Percentiles rank a stretch among this genome's conserved stretches.
phyloP scores from a whole-genome alignment of 169 alveolate species.

The Besnoitia besnoiti region DNA sequence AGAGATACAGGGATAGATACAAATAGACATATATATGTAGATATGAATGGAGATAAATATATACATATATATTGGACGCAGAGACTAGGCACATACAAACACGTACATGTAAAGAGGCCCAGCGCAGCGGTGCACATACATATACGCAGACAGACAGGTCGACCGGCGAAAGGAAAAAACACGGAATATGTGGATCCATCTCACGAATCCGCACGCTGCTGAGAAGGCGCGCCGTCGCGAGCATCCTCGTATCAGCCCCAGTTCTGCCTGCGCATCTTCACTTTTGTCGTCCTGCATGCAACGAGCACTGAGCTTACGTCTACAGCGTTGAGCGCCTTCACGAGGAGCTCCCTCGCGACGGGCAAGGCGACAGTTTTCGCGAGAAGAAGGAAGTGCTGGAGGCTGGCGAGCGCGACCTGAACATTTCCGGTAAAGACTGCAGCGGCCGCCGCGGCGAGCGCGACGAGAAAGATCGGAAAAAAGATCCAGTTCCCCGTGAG shows the following conservation, averaged over 20 bases:
- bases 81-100: not conserved
- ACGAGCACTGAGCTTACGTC: not conserved
- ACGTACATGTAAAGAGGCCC: not conserved
- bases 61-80: not conserved
- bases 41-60: not conserved
- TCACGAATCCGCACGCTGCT: no score
- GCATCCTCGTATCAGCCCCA: no score
- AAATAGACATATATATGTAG: not conserved
- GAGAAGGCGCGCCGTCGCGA: no score
- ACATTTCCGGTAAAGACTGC: not conserved
- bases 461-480: slow-evolving; percentile 9
- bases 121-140: no score
- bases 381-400: not conserved
- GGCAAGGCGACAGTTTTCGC: slow-evolving; percentile 3
- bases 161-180: no score
- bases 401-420: not conserved
- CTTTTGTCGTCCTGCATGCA: not conserved
- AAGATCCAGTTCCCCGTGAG: slow-evolving; percentile 24
- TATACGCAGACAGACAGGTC: not conserved
- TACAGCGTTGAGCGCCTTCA: not conserved
- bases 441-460: slow-evolving; percentile 24
- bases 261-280: not conserved
- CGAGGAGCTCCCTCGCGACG: not conserved
- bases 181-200: no score
- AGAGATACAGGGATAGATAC: not conserved